Evolutionary conservation across 352 stramenopile genomes (phyloP).

Genomic region (Phytophthora melonis): DNA sequence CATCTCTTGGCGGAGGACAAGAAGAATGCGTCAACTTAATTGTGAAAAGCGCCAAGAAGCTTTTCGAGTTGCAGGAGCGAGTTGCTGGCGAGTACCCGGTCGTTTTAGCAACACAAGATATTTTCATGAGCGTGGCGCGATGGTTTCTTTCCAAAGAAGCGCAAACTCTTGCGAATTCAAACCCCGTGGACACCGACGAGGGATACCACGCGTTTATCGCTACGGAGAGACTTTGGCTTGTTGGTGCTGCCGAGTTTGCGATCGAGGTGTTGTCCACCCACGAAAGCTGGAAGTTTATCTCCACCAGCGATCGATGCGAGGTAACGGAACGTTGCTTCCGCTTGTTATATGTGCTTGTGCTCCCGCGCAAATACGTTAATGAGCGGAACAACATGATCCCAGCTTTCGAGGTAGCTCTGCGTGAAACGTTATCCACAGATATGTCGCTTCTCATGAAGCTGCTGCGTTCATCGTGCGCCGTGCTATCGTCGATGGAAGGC

Average conservation of each 20-base stretch:
- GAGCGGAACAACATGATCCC: conserved; percentile 50
- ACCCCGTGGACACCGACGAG: not conserved
- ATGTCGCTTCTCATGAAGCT: conserved; percentile 72
- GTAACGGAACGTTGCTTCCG: conserved; percentile 64
- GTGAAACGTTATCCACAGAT: conserved; percentile 57
- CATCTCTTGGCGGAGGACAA: conserved; percentile 47
- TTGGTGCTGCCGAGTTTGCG: conserved; percentile 61
- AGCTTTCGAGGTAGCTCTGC: conserved; percentile 58
- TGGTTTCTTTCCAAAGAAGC: conserved; percentile 70
- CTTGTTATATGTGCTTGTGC: conserved; percentile 56
- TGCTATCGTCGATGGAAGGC: conserved; percentile 37
- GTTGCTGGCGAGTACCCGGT: conserved; percentile 56
- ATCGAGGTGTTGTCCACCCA: conserved; percentile 67
- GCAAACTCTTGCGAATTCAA: conserved; percentile 25
- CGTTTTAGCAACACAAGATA: conserved; percentile 58
- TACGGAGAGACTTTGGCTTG: conserved; percentile 58
- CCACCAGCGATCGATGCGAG: conserved; percentile 48
- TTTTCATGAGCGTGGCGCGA: conserved; percentile 65
- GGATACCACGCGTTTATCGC: conserved; percentile 28
- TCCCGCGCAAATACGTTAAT: conserved; percentile 47
- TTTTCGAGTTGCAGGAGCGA: conserved; percentile 74
- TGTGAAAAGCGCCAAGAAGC: conserved; percentile 61
- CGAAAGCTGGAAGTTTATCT: conserved; percentile 72
- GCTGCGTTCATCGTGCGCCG: conserved; percentile 47
- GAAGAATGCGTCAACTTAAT: conserved; percentile 71